Conservation (phyloP, 495 filamentous ascomycete species). For the Bathelium albidoporum region DNA sequence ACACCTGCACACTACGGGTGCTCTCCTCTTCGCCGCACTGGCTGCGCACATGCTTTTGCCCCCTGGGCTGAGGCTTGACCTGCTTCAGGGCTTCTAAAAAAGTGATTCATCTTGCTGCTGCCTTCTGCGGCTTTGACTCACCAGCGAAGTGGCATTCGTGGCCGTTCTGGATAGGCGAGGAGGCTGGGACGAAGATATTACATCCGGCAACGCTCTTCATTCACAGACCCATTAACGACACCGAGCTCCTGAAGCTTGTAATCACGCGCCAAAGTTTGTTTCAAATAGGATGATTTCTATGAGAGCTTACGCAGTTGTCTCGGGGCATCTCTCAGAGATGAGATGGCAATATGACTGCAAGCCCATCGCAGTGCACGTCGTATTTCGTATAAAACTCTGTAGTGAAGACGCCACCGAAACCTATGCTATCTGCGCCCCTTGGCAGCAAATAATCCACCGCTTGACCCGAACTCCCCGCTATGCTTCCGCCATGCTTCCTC, state of each 20-base stretch:
- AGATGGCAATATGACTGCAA: no score
- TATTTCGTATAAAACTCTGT: no score
- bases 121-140: neutral
- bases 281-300: neutral
- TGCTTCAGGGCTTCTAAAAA: neutral
- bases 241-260: no score
- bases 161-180: neutral
- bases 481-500: neutral
- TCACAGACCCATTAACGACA: no score
- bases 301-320: neutral
- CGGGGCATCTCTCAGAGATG: neutral
- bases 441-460: neutral
- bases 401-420: neutral
- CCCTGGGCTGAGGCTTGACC: neutral
- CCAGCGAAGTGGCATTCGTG: neutral
- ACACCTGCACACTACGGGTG: neutral
- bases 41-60: neutral
- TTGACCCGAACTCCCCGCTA: neutral
- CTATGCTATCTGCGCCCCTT: neutral
- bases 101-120: neutral
- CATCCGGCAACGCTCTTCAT: no score
- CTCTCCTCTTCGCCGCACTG: neutral
- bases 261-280: no score
- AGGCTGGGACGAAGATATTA: no score
- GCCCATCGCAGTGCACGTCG: neutral